These are phyloP conservation scores for Escallonia herrerae DNA, from an alignment of 129 eudicot genomes.

Conservation along the genomic window DNA sequence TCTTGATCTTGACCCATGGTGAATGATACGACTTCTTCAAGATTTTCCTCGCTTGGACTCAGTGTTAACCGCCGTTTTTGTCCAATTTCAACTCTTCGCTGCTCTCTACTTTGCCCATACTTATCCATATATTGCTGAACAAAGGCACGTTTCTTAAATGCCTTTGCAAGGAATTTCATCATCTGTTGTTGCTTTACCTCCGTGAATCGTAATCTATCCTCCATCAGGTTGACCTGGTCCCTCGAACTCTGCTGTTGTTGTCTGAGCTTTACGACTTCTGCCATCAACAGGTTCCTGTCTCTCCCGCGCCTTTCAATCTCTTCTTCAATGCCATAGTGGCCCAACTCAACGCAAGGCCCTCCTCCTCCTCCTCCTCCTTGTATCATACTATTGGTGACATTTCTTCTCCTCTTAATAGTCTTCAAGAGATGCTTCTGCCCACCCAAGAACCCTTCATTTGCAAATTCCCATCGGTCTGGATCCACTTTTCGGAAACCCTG, in stretches of 20 bases:
- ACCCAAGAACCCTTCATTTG: constrained; percentile 79
- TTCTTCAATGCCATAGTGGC: constrained; percentile 66
- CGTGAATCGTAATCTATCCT: constrained; percentile 32
- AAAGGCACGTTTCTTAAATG: constrained; percentile 47
- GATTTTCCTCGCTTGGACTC: constrained; percentile 46
- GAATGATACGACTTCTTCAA: constrained; percentile 24
- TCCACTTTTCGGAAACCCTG: constrained; percentile 91
- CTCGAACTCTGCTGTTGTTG: constrained; percentile 61
- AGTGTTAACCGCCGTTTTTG: constrained; percentile 66
- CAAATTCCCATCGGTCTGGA: constrained; percentile 92
- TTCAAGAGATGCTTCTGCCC: constrained; percentile 89
- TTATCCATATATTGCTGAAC: constrained; percentile 51
- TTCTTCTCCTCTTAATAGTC: constrained; percentile 68
- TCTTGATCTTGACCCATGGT: constrained; percentile 16
- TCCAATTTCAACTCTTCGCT: constrained; percentile 40
- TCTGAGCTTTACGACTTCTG: constrained; percentile 59
- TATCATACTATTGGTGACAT: constrained; percentile 25
- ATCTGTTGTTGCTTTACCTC: constrained; percentile 73
- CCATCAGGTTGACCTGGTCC: constrained; percentile 42
- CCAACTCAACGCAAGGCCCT: constrained; percentile 58
- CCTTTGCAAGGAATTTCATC: constrained; percentile 74
- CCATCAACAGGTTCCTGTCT: constrained; percentile 51
- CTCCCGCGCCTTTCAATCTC: constrained; percentile 56
- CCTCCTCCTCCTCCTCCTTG: constrained; percentile 32
- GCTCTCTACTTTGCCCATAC: constrained; percentile 20